These are phyloP conservation scores for Myochromella boudieri DNA, from an alignment of 768 basidiomycete species.

Conservation along the genomic window DNA sequence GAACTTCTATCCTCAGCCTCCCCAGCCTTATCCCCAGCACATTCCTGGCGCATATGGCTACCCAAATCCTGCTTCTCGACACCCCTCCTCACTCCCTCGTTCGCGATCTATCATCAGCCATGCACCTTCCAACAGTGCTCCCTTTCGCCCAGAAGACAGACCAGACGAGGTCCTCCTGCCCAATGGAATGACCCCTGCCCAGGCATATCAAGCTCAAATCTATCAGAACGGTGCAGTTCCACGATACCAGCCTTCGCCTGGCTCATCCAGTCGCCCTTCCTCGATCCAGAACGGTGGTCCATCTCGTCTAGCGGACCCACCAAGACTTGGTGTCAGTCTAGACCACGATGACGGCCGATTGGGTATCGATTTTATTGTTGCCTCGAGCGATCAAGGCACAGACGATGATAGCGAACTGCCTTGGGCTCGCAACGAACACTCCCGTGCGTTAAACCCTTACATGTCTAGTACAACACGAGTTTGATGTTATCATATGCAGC, in stretches of 20 bases:
- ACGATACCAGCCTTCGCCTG: constrained; percentile 27
- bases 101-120: constrained; percentile 52
- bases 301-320: constrained; percentile 26
- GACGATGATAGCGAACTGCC: constrained; percentile 59
- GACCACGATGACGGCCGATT: constrained; percentile 59
- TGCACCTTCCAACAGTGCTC: constrained; percentile 40
- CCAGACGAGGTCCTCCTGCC: constrained; percentile 47
- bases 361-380: constrained; percentile 52
- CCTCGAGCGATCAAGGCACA: constrained; percentile 39
- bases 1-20: constrained; percentile 35
- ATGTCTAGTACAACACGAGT: not conserved
- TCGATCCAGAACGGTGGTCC: constrained; percentile 25
- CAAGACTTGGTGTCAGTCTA: constrained; percentile 40
- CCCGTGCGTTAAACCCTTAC: constrained; percentile 35
- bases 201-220: constrained; percentile 80
- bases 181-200: constrained; percentile 69
- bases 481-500: not conserved
- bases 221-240: constrained; percentile 45
- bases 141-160: constrained; percentile 48
- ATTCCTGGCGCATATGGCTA: constrained; percentile 24
- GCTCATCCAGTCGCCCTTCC: constrained; percentile 22
- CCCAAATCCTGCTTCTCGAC: constrained; percentile 35
- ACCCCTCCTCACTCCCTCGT: constrained; percentile 38
- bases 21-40: constrained; percentile 29
- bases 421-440: constrained; percentile 48